phyloP scores from a whole-genome alignment of 192 early-diverging fungal species.

The Oehlia diaphana region DNA sequence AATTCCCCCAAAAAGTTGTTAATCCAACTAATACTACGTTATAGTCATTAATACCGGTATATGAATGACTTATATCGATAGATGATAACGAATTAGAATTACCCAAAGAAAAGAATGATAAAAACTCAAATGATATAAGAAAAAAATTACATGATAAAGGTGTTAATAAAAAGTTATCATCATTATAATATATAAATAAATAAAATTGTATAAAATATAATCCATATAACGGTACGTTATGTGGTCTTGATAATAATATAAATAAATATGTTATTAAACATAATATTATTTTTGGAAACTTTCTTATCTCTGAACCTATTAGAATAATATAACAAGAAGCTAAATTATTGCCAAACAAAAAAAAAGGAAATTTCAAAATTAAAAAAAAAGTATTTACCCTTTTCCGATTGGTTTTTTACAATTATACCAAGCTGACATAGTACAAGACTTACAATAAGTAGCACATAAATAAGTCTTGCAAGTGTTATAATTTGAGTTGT shows the following conservation, averaged over 20 bases:
- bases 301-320: background rate
- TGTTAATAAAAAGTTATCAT: background rate
- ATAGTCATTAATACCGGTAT: constrained; percentile 70
- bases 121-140: constrained; percentile 47
- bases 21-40: constrained; percentile 59
- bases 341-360: background rate
- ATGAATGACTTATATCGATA: constrained; percentile 75
- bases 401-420: background rate
- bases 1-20: constrained; percentile 70
- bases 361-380: too few species aligned
- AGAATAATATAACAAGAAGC: background rate
- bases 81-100: constrained; percentile 80
- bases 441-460: background rate
- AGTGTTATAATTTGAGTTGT: background rate
- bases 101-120: constrained; percentile 68
- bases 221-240: constrained; percentile 60
- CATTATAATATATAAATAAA: constrained; percentile 36
- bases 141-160: constrained; percentile 27
- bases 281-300: constrained; percentile 41
- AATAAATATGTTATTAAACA: constrained; percentile 56
- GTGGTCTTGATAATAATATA: constrained; percentile 60
- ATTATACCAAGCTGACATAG: background rate
- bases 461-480: constrained; percentile 11
- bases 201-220: constrained; percentile 56
- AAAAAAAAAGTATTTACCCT: background rate